Conservation (phyloP, 2,329 filamentous ascomycete genomes). For the Erysiphe pulchra region DNA sequence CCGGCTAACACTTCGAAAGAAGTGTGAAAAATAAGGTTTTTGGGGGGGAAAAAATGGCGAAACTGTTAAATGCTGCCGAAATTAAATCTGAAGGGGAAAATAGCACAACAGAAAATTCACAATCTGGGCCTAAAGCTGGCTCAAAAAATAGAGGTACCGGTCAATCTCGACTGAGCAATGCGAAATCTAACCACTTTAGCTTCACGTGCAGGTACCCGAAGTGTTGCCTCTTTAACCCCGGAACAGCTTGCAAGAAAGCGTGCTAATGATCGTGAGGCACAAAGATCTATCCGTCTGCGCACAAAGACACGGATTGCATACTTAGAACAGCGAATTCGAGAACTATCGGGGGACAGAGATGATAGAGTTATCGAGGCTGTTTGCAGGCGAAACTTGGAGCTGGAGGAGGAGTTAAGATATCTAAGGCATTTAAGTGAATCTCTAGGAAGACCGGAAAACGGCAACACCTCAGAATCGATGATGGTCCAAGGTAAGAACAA, state of each 20-base stretch:
- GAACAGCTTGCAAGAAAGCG: slow-evolving; percentile 74
- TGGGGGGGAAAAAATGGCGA: no score
- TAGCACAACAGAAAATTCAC: no score
- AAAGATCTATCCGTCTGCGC: slow-evolving; percentile 64
- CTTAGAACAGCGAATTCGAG: slow-evolving; percentile 12
- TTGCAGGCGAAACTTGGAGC: not conserved
- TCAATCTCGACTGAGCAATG: no score
- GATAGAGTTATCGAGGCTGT: not conserved
- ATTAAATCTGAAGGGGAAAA: no score
- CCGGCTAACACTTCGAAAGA: no score
- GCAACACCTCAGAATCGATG: no score
- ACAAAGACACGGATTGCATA: slow-evolving; percentile 55
- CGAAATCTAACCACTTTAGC: slow-evolving; percentile 5
- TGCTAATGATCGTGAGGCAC: slow-evolving; percentile 74
- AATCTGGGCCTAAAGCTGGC: no score
- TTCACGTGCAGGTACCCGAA: slow-evolving; percentile 30
- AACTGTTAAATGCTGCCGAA: no score
- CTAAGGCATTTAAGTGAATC: not conserved
- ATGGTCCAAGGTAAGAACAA: no score
- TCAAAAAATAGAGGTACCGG: no score
- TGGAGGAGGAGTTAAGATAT: not conserved
- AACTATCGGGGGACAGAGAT: slow-evolving; percentile 1
- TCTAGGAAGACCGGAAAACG: no score
- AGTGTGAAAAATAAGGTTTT: no score
- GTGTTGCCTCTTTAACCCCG: slow-evolving; percentile 66